Base-by-base conservation (phyloP, 2,329 filamentous ascomycete species). In the Escovopsis sp. region DNA sequence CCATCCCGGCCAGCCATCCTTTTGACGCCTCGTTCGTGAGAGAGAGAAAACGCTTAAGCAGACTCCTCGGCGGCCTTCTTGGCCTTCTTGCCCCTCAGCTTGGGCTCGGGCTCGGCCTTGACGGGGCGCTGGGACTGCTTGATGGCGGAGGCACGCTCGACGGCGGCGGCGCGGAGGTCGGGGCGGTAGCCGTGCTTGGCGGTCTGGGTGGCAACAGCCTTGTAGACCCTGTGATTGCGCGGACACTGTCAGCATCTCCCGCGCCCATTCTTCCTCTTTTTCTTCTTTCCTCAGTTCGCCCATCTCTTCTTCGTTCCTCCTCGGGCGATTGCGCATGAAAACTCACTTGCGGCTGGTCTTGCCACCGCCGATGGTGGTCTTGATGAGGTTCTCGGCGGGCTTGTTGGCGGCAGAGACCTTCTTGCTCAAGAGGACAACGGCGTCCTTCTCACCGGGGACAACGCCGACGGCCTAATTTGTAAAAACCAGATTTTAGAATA, bases 91-190 rank as follows among this genome's bases (percentile, higher is more conserved):
- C 88, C 87, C 60, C 86, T 77, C 56, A 73, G 72, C 79, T 94
- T 93, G 59, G 66, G 62, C 68, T 80, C 78, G 56, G 77, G 77
- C 50, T 70, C 67, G 48, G 81, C 73, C 80, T 93, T 93, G 68
- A 81, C 77, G 55, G 80, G 69, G 63, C 73, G 75, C 77, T 93
- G 83, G 56, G 82, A 79, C 59, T 73, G 72, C 66, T 81, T 83
- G 72, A 94, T 76, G 59, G 87, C 86, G 59, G 81, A 87, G 61
- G 83, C 86, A 60, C 91, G 85, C 67, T 86, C 72, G 59, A 96
- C 80, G 57, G 89, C 88, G 58, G 73, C 72, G 59, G 75, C 68
- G 55, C 82, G 82, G 66, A 88, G 74, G 63, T 89, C 84, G 58
- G 74, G 59, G 57, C 84, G 85, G 82, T 96, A 98, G 61, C 80